phyloP scores from a whole-genome alignment of 2,329 filamentous ascomycete species.

The Curvularia sp. region DNA sequence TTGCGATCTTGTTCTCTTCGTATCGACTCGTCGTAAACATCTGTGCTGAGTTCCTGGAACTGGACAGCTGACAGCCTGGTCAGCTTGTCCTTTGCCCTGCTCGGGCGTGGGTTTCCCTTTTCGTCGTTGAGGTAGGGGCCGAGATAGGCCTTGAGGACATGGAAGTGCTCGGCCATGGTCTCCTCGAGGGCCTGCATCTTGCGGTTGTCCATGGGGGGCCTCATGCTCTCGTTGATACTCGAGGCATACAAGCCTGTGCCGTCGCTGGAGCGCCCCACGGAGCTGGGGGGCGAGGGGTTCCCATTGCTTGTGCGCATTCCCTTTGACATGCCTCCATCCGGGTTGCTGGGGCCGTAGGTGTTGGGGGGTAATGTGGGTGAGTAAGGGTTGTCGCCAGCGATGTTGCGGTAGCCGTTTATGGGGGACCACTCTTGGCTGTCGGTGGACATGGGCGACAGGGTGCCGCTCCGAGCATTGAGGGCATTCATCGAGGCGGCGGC shows the following conservation, averaged over 20 bases:
- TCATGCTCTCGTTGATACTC: constrained; percentile 58
- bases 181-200: constrained; percentile 68
- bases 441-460: constrained; percentile 51
- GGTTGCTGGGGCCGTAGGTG: constrained; percentile 44
- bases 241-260: constrained; percentile 70
- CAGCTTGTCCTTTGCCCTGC: constrained; percentile 93
- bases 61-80: constrained; percentile 88
- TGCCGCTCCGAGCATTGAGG: constrained; percentile 50
- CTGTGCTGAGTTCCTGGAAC: constrained; percentile 96
- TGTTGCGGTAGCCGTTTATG: constrained; percentile 48
- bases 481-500: constrained; percentile 15
- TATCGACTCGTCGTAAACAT: constrained; percentile 94
- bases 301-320: constrained; percentile 55
- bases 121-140: constrained; percentile 75
- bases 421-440: constrained; percentile 53
- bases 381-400: constrained; percentile 49
- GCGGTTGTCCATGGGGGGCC: constrained; percentile 61
- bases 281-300: constrained; percentile 84
- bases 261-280: constrained; percentile 83
- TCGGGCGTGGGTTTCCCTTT: constrained; percentile 74
- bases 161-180: constrained; percentile 80
- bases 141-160: constrained; percentile 78
- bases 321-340: constrained; percentile 59
- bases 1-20: constrained; percentile 74
- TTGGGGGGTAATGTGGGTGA: constrained; percentile 47